These are phyloP conservation scores for Allomyces macrogynus DNA, from an alignment of 192 early-diverging fungal species.

Conservation along the genomic window DNA sequence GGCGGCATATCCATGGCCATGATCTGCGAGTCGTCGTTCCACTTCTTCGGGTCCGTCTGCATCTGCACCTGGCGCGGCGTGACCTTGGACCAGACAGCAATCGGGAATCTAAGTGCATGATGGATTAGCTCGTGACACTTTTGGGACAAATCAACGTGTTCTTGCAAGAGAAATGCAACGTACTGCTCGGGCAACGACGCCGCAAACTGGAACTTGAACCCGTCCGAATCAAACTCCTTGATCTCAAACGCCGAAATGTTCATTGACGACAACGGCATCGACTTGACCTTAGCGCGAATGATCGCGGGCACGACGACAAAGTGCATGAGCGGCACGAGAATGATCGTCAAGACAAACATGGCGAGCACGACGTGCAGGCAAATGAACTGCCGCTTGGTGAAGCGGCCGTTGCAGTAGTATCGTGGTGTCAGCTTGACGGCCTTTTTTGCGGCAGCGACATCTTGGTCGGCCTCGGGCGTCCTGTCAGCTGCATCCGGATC, in stretches of 20 bases:
- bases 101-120: neutral
- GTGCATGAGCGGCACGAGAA: neutral
- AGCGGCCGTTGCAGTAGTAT: neutral
- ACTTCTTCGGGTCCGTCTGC: neutral
- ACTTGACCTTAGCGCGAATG: neutral
- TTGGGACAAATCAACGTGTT: too few relatives aligned
- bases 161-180: too few relatives aligned
- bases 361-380: neutral
- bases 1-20: too few relatives aligned
- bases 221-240: neutral
- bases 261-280: neutral
- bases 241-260: neutral
- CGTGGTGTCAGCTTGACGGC: neutral
- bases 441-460: too few relatives aligned
- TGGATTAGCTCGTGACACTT: too few relatives aligned
- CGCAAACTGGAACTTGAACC: neutral
- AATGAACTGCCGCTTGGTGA: neutral
- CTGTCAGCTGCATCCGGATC: too few relatives aligned
- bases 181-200: neutral
- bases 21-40: neutral
- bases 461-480: too few relatives aligned
- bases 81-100: neutral
- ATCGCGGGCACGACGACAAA: neutral
- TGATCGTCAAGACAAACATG: neutral
- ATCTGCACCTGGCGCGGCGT: neutral